Evolutionary conservation across 345 rosid species (phyloP).

Genomic region (Citrus inodora): DNA sequence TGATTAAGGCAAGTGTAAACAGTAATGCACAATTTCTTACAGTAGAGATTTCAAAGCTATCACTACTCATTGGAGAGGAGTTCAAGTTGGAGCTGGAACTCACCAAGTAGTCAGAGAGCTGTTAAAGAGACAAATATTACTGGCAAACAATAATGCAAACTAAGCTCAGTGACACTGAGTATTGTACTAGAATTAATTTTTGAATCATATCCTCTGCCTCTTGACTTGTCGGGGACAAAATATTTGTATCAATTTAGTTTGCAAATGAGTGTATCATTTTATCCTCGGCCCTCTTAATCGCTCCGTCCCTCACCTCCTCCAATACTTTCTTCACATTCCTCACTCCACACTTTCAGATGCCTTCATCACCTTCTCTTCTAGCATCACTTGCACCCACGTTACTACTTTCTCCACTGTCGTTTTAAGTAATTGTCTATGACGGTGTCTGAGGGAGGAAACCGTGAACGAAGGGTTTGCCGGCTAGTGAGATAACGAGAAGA

Average conservation of each 20-base stretch:
- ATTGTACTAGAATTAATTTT: not conserved
- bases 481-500: not conserved
- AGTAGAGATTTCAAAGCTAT: not conserved
- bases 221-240: too few species aligned
- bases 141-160: not conserved
- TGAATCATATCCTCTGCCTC: not conserved
- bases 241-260: too few species aligned
- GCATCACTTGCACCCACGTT: too few species aligned
- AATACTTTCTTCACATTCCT: too few species aligned
- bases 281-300: too few species aligned
- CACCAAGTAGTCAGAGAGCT: not conserved
- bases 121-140: not conserved
- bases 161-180: not conserved
- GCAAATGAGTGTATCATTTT: too few species aligned
- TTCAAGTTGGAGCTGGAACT: not conserved
- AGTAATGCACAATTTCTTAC: not conserved
- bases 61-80: not conserved
- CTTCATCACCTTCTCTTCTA: too few species aligned
- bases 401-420: too few species aligned
- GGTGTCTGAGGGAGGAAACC: not conserved
- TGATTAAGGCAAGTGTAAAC: not conserved
- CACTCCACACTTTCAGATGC: too few species aligned
- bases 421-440: not conserved
- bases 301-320: too few species aligned
- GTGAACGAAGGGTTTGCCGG: not conserved